Evolutionary conservation across 2,329 filamentous ascomycete genomes (phyloP), one percentile per base, ranked within the genome.

Genomic region (Stenocarpella maydis): DNA sequence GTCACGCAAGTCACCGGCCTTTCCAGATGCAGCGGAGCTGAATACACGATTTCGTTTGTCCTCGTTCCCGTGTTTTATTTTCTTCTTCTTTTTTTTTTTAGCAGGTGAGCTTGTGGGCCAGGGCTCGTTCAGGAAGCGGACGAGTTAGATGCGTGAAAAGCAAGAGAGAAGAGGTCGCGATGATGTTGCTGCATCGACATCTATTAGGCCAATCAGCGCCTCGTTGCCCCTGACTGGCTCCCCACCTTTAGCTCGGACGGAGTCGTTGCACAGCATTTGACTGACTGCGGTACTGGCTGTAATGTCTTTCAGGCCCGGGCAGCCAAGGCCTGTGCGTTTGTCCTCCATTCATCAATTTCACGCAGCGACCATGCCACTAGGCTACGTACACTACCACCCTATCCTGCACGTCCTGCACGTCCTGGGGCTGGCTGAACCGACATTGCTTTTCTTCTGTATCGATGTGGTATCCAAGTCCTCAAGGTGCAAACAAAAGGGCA

Each of bases 191-290:
- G 43, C 64, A 41, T 24, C 19, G 37, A 63, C 10, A 5, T 17
- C n/a, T 8, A 14, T 43, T 3, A 12, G 28, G 9, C 67, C 67
- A 69, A 50, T 69, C 60, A 50, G 26, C 31, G 21, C 24, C 6
- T 31, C 31, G 24, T 19, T 26, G 34, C 67, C 67, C 67, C 67
- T 69, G 67, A 31, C 58, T 8, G 34, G 47, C 21, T 58, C 52
- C 50, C 50, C 58, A 52, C 39, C 24, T 58, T 58, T 58, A 41
- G 47, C 41, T 50, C 67, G 58, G 39, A 50, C 21, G 64, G n/a
- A 37, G 50, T 41, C 52, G 52, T 58, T 58, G 28, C 45, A 53
- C 45, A 21, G 47, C 45, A 64, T 34, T 34, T 34, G n/a, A n/a
- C n/a, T 26, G 41, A 21, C 53, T 53, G 49, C 7, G 21, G 31